Conservation (phyloP, 495 filamentous ascomycete species). For the Aspergillus homomorphus region DNA sequence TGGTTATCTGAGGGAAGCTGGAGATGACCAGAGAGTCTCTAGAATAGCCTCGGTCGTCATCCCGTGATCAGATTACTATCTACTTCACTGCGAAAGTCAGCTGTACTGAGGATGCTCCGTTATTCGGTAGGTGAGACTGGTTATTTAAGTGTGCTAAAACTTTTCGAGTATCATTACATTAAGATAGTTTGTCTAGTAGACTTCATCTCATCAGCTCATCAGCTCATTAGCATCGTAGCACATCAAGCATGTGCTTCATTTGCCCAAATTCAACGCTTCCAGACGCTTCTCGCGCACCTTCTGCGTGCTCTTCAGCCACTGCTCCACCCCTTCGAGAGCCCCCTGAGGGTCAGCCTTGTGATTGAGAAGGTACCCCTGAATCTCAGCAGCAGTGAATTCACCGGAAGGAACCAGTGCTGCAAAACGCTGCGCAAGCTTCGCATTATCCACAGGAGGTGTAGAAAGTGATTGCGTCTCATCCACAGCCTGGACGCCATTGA, state of each 20-base stretch:
- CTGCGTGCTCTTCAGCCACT: conserved; percentile 46
- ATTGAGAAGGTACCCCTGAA: conserved; percentile 72
- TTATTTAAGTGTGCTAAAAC: no score
- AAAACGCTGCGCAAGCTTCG: conserved; percentile 53
- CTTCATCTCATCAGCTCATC: no score
- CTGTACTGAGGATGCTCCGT: no score
- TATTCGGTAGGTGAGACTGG: no score
- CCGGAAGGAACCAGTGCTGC: conserved; percentile 57
- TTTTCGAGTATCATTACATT: no score
- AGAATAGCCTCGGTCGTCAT: no score
- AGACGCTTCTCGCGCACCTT: conserved; percentile 10
- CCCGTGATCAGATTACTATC: no score
- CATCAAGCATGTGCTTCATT: neutral
- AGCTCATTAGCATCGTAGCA: neutral
- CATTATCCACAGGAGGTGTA: conserved; percentile 24
- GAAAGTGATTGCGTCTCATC: neutral
- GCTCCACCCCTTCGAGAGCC: conserved; percentile 53
- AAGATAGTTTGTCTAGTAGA: no score
- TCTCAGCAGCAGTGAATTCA: conserved; percentile 71
- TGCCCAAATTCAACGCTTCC: conserved; percentile 3
- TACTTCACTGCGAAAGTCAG: no score
- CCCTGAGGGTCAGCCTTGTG: conserved; percentile 61
- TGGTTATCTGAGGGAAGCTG: no score
- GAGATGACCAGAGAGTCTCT: no score
- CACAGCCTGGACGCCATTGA: neutral